A percentile compares a stretch with the other conserved stretches of the same genome.
Conservation (phyloP, 1,284 basidiomycete genomes). For the Sutorius eximius region DNA sequence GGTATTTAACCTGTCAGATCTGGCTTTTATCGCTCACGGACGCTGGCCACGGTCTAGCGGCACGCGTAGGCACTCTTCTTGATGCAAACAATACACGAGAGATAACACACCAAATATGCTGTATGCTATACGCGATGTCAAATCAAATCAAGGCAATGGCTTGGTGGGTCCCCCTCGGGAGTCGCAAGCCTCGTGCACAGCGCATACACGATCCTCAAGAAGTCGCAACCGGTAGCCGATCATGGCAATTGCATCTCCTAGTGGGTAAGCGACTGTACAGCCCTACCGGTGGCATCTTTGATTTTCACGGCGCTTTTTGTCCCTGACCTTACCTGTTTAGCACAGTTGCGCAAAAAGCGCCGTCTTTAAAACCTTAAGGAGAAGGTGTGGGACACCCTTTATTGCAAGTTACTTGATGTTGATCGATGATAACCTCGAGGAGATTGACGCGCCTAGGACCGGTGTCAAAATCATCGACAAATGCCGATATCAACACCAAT, state of each 20-base stretch:
- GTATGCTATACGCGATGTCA: neutral
- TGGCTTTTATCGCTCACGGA: too few relatives aligned
- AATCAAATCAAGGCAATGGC: neutral
- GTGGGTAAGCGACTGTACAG: neutral
- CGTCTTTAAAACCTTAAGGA: neutral
- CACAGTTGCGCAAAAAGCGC: neutral
- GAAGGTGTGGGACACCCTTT: neutral
- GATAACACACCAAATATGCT: too few relatives aligned
- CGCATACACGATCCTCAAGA: neutral
- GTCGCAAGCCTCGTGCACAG: neutral
- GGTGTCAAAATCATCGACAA: too few relatives aligned
- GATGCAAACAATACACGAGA: neutral
- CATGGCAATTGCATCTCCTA: neutral
- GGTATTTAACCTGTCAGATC: too few relatives aligned
- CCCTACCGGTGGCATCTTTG: neutral
- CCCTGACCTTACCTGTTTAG: neutral
- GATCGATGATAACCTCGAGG: too few relatives aligned
- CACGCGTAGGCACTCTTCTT: neutral
- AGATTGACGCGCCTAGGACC: too few relatives aligned
- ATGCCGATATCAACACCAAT: neutral
- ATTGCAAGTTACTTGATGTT: neutral
- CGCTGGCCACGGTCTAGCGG: neutral
- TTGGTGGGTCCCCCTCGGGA: neutral
- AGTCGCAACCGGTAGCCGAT: neutral
- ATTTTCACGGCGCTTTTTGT: neutral